phyloP scores from a whole-genome alignment of 108 stramenopile species.

The Aureococcus anophagefferens region DNA sequence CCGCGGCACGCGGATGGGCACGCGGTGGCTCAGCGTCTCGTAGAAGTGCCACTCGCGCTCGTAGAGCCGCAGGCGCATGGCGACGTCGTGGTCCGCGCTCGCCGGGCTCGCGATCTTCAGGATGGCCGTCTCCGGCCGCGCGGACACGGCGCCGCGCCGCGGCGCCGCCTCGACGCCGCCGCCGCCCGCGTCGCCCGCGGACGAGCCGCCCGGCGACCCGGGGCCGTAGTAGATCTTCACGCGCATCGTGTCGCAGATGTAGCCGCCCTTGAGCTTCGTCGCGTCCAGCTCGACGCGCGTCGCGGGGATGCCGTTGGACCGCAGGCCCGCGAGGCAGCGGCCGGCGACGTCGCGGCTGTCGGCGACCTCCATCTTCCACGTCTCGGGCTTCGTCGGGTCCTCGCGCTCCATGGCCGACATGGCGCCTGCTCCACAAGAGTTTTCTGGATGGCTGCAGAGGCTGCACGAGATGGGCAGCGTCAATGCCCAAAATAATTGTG shows the following conservation, averaged over 20 bases:
- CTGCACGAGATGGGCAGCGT: too few species aligned
- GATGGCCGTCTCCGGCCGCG: neutral
- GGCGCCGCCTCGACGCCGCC: too few species aligned
- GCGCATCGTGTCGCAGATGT: constrained; percentile 2
- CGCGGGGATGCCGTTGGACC: neutral
- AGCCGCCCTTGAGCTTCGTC: neutral
- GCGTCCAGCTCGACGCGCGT: neutral
- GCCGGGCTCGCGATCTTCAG: neutral
- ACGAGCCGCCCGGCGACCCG: too few species aligned
- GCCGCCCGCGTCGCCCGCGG: too few species aligned
- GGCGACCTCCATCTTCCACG: neutral
- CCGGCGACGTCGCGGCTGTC: neutral
- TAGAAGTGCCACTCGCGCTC: constrained; percentile 2
- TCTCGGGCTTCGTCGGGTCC: neutral
- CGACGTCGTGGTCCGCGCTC: neutral
- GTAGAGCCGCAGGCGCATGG: neutral
- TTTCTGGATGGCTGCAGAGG: too few species aligned
- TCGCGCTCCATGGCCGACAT: neutral
- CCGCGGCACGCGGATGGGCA: neutral
- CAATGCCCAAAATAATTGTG: too few species aligned
- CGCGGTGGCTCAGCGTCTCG: neutral
- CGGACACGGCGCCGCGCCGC: too few species aligned
- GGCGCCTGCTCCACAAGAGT: too few species aligned
- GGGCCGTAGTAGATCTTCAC: neutral
- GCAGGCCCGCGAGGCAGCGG: neutral